phyloP scores from a whole-genome alignment of 1,284 basidiomycete species.

The Pascua guehoae region DNA sequence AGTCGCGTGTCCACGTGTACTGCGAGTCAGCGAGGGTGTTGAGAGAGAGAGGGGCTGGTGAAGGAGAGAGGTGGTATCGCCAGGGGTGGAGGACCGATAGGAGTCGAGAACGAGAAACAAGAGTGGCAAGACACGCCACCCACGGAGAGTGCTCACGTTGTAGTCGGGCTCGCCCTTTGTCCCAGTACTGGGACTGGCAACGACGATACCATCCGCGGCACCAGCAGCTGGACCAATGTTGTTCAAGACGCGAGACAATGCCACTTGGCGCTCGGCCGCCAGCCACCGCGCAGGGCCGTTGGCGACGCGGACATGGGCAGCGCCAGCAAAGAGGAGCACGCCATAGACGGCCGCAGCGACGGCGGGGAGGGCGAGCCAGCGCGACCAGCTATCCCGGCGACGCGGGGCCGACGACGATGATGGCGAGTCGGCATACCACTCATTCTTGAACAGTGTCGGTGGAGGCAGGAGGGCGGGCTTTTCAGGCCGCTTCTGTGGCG shows the following conservation, averaged over 20 bases:
- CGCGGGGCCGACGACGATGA: background rate
- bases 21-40: conserved; percentile 9
- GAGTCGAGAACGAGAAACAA: background rate
- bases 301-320: background rate
- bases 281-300: conserved; percentile 5
- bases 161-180: conserved; percentile 49
- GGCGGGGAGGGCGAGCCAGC: background rate
- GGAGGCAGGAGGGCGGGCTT: conserved; percentile 1
- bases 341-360: background rate
- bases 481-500: background rate
- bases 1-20: conserved; percentile 54
- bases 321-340: too few relatives aligned
- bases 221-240: conserved; percentile 45
- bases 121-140: background rate
- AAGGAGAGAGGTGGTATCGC: too few relatives aligned
- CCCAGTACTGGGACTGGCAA: conserved; percentile 48
- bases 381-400: too few relatives aligned
- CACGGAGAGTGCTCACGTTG: conserved; percentile 17
- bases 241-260: conserved; percentile 25
- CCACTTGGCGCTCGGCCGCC: conserved; percentile 14
- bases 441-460: background rate
- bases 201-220: conserved; percentile 46
- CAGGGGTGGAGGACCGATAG: background rate
- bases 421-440: background rate
- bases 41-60: too few relatives aligned